A percentile compares a stretch with the other conserved stretches of the same genome.
phyloP scores from a whole-genome alignment of 2,329 filamentous ascomycete genomes.

The Aspergillus calidoustus region DNA sequence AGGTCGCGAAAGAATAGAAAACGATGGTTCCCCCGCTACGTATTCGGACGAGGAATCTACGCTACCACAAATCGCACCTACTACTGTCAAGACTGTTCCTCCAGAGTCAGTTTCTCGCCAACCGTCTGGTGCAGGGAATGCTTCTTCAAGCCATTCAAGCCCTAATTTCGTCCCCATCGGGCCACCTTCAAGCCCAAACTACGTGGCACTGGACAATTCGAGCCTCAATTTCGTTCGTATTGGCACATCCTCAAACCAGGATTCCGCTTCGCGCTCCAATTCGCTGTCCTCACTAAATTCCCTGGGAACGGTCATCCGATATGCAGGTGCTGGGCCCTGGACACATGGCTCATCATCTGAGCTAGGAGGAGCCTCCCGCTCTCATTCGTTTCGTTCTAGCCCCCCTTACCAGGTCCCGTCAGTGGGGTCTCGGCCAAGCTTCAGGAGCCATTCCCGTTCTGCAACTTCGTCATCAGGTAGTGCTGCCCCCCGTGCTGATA shows the following conservation, averaged over 20 bases:
- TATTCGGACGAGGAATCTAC: constrained; percentile 42
- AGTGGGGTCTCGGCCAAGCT: constrained; percentile 37
- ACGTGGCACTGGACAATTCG: constrained; percentile 44
- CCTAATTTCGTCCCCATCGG: constrained; percentile 47
- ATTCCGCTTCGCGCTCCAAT: constrained; percentile 40
- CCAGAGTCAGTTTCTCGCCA: constrained; percentile 37
- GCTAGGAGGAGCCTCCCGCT: constrained; percentile 36
- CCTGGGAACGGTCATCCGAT: constrained; percentile 46
- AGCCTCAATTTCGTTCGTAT: constrained; percentile 43
- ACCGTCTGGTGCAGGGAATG: constrained; percentile 28
- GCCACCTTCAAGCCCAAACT: constrained; percentile 46
- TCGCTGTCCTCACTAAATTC: constrained; percentile 48
- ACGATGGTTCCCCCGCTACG: constrained; percentile 28
- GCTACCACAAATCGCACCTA: constrained; percentile 38
- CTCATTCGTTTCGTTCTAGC: constrained; percentile 46
- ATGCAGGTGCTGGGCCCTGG: constrained; percentile 40
- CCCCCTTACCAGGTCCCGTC: constrained; percentile 43
- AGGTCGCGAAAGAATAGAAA: constrained; percentile 29
- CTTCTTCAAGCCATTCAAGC: constrained; percentile 41
- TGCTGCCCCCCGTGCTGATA: constrained; percentile 39
- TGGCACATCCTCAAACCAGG: constrained; percentile 37
- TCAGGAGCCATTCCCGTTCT: constrained; percentile 37
- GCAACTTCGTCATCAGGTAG: constrained; percentile 40
- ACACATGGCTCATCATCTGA: constrained; percentile 40
- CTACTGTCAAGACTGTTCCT: constrained; percentile 45